A percentile compares a stretch with the other conserved stretches of the same genome.
These are phyloP conservation scores for Papiliotrema laurentii DNA, from an alignment of 1,284 basidiomycete genomes.

Conservation along the genomic window DNA sequence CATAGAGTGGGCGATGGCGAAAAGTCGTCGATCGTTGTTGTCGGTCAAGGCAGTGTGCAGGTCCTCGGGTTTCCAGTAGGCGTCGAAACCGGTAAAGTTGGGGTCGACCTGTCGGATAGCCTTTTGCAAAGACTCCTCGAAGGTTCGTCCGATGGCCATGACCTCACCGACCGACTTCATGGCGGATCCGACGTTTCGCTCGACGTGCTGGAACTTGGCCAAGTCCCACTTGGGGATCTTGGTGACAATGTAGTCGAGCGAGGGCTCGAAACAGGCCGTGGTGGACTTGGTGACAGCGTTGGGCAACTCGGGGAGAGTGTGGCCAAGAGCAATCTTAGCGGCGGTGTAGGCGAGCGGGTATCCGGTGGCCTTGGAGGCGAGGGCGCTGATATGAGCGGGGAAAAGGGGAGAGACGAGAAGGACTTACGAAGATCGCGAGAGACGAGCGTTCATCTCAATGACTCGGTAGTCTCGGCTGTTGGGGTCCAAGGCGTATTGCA, in stretches of 20 bases:
- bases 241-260: slow-evolving; percentile 97
- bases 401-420: slow-evolving; percentile 59
- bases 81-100: slow-evolving; percentile 61
- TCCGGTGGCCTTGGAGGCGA: slow-evolving; percentile 98
- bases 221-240: slow-evolving; percentile 99
- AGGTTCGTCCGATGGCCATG: slow-evolving; percentile 99
- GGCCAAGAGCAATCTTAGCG: slow-evolving; percentile 97
- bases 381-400: slow-evolving; percentile 57
- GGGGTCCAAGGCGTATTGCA: slow-evolving; percentile 97
- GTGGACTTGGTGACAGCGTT: slow-evolving; percentile 99
- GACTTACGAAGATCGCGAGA: slow-evolving; percentile 56
- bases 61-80: slow-evolving; percentile 67
- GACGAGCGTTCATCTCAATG: slow-evolving; percentile 93
- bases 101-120: slow-evolving; percentile 97
- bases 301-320: slow-evolving; percentile 95
- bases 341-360: slow-evolving; percentile 99
- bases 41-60: slow-evolving; percentile 67
- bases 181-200: slow-evolving; percentile 89
- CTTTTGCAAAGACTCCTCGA: slow-evolving; percentile 98
- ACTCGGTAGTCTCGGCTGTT: slow-evolving; percentile 91
- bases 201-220: slow-evolving; percentile 94
- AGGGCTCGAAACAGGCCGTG: slow-evolving; percentile 99
- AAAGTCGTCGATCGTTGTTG: slow-evolving; percentile 79
- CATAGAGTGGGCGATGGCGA: slow-evolving; percentile 89
- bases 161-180: slow-evolving; percentile 99